Evolutionary conservation across 1,284 basidiomycete genomes (phyloP).

Genomic region (Irpex sp.): DNA sequence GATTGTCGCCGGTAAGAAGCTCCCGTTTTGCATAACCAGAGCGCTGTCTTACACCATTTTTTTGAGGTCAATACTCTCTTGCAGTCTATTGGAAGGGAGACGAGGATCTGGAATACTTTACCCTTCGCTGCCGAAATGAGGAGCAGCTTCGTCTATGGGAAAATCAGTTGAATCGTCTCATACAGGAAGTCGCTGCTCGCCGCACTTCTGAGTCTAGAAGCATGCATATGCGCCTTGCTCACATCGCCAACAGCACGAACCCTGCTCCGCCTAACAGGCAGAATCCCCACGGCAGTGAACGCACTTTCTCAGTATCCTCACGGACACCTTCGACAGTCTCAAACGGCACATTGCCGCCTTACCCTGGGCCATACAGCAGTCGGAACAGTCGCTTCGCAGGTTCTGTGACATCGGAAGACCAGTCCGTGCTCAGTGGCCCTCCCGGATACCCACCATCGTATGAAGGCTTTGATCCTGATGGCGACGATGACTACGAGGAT

Average conservation of each 20-base stretch:
- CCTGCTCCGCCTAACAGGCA: slow-evolving; percentile 27
- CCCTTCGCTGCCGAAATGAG: slow-evolving; percentile 88
- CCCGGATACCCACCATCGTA: slow-evolving; percentile 54
- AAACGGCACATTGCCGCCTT: slow-evolving; percentile 10
- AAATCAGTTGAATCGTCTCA: slow-evolving; percentile 82
- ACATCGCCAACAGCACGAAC: slow-evolving; percentile 42
- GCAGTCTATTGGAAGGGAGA: slow-evolving; percentile 95
- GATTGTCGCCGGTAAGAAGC: slow-evolving; percentile 55
- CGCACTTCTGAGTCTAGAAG: slow-evolving; percentile 56
- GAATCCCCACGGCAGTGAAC: slow-evolving; percentile 17
- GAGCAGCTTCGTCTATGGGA: slow-evolving; percentile 96
- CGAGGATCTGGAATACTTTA: slow-evolving; percentile 90
- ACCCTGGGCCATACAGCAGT: slow-evolving; percentile 34
- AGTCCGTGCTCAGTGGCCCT: slow-evolving; percentile 35
- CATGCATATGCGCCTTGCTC: slow-evolving; percentile 35
- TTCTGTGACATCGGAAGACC: slow-evolving; percentile 23
- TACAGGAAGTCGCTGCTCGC: slow-evolving; percentile 65
- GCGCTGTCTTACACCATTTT: background rate
- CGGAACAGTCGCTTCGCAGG: slow-evolving; percentile 28
- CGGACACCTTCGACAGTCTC: slow-evolving; percentile 18
- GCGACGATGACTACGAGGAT: slow-evolving; percentile 73
- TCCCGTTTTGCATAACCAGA: background rate
- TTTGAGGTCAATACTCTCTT: slow-evolving; percentile 55
- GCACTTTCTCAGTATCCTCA: slow-evolving; percentile 24
- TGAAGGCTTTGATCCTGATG: slow-evolving; percentile 63